Evolutionary conservation across 1,139 yeast species (phyloP).

Genomic region (Blastobotrys indianensis): DNA sequence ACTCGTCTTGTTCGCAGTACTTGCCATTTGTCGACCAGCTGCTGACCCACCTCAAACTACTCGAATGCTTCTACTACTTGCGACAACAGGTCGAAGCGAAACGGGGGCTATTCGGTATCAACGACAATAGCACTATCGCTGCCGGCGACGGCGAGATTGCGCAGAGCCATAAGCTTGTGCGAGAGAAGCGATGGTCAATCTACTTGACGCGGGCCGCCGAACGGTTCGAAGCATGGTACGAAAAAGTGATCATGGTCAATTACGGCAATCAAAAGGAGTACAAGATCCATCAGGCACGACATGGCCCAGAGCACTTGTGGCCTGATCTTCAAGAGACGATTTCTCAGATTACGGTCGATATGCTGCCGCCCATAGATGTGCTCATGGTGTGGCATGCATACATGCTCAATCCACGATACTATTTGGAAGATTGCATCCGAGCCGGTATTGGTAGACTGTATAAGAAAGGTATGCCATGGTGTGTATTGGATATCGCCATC

Average conservation of each 20-base stretch:
- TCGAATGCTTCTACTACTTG: constrained; percentile 5
- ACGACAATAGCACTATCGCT: background rate
- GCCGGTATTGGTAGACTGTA: constrained; percentile 29
- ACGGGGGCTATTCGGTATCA: background rate
- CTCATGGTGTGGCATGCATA: constrained; percentile 41
- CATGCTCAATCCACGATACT: constrained; percentile 32
- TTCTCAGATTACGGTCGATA: background rate
- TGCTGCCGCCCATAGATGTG: constrained; percentile 38
- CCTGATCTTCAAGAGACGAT: background rate
- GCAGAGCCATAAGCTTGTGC: background rate
- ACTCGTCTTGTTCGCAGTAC: too few species aligned
- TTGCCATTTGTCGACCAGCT: background rate
- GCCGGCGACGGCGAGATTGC: background rate
- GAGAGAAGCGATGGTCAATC: constrained; percentile 33
- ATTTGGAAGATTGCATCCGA: constrained; percentile 33
- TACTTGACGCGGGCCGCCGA: constrained; percentile 34
- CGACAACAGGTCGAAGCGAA: constrained; percentile 1
- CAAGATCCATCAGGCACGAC: background rate
- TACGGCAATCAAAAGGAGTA: background rate
- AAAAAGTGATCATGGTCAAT: background rate
- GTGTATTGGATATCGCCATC: constrained; percentile 25
- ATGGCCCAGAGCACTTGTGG: background rate
- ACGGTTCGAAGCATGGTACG: constrained; percentile 33
- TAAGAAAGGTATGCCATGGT: constrained; percentile 32
- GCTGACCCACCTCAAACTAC: constrained; percentile 5